phyloP scores from a whole-genome alignment of 352 stramenopile genomes.

The Phytophthora parvispora region DNA sequence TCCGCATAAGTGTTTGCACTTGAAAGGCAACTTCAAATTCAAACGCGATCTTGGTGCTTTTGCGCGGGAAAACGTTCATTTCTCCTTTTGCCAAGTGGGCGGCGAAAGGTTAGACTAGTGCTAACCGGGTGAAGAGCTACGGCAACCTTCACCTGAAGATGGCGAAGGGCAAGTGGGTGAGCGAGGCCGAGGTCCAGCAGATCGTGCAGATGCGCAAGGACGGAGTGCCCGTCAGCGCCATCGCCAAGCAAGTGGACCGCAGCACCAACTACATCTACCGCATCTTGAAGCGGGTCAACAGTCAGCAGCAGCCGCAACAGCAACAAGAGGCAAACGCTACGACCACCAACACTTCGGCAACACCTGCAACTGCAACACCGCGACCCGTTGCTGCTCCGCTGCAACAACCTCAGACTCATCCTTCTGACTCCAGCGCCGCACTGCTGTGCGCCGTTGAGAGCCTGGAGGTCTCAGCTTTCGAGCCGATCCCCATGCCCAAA shows the following conservation, averaged over 20 bases:
- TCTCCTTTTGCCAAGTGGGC: slow-evolving; percentile 6
- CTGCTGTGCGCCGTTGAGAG: slow-evolving; percentile 36
- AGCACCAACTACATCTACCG: slow-evolving; percentile 54
- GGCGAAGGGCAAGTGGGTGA: slow-evolving; percentile 53
- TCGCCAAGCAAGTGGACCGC: slow-evolving; percentile 44
- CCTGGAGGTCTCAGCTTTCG: slow-evolving; percentile 34
- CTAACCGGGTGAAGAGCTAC: slow-evolving; percentile 7
- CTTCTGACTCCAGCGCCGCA: neutral
- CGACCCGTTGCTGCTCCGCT: neutral
- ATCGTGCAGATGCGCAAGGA: slow-evolving; percentile 53
- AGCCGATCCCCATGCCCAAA: slow-evolving; percentile 25
- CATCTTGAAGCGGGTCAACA: slow-evolving; percentile 34
- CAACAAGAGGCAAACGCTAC: neutral
- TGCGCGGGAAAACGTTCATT: slow-evolving; percentile 32
- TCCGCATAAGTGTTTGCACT: slow-evolving; percentile 9
- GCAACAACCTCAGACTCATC: neutral
- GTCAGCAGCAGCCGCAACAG: neutral
- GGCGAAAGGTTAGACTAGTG: neutral
- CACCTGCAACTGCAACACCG: neutral
- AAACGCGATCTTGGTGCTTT: slow-evolving; percentile 14
- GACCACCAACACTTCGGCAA: neutral
- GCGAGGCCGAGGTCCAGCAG: slow-evolving; percentile 42
- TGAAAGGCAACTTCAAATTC: slow-evolving; percentile 33
- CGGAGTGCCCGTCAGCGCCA: slow-evolving; percentile 44
- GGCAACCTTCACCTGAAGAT: slow-evolving; percentile 37